Evolutionary conservation across 257 asterid species (phyloP).

Genomic region (Plectranthus barbatus): DNA sequence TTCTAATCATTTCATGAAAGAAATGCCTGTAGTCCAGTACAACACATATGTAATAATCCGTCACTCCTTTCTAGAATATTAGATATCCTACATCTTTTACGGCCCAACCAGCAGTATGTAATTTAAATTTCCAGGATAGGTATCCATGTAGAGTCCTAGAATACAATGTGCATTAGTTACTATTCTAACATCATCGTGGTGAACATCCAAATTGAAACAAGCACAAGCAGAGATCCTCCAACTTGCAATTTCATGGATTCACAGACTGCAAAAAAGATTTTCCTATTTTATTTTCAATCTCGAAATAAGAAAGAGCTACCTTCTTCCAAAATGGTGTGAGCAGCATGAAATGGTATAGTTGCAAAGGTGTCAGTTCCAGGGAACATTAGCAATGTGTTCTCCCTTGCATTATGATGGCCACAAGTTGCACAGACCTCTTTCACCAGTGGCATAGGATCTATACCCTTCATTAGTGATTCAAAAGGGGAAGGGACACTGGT

Average conservation of each 20-base stretch:
- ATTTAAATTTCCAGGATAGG: background rate
- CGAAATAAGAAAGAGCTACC: slow-evolving; percentile 29
- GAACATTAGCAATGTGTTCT: slow-evolving; percentile 67
- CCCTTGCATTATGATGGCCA: slow-evolving; percentile 72
- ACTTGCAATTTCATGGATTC: too few relatives aligned
- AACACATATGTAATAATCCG: background rate
- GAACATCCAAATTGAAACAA: too few relatives aligned
- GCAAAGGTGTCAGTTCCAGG: slow-evolving; percentile 76
- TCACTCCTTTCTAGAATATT: background rate
- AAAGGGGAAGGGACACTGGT: slow-evolving; percentile 68
- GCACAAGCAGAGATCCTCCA: too few relatives aligned
- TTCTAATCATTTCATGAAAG: background rate
- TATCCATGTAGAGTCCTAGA: background rate
- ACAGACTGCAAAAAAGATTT: background rate
- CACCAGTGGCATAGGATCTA: slow-evolving; percentile 67
- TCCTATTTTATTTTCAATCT: background rate
- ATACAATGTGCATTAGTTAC: too few relatives aligned
- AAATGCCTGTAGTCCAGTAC: background rate
- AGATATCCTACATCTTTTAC: background rate
- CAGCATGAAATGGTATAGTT: slow-evolving; percentile 81
- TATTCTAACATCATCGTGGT: too few relatives aligned
- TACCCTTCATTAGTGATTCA: slow-evolving; percentile 69
- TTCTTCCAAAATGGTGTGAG: slow-evolving; percentile 82
- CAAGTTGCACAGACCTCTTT: slow-evolving; percentile 83
- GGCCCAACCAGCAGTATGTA: background rate